Base-by-base conservation (phyloP, 2,329 filamentous ascomycete species). In the Fusarium domesticum region DNA sequence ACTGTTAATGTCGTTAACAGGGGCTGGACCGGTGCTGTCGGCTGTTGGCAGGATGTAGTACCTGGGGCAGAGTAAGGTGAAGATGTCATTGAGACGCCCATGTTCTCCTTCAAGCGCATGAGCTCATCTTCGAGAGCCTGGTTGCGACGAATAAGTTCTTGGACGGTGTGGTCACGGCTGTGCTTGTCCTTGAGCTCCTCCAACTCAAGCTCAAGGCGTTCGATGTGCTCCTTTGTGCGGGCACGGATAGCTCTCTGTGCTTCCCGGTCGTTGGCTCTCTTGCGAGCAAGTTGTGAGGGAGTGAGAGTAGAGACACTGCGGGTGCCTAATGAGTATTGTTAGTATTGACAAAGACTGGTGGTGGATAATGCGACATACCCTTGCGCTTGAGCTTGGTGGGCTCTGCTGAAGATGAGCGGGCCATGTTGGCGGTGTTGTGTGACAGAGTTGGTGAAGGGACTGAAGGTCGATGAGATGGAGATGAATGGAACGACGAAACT, bases 251-350 rank as follows among this genome's bases (percentile, higher is more conserved):
- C 88, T 38, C 90, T 80, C 70, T 96, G 90, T 33, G 90, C 90
- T 68, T 95, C 89, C 50, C 90, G 81, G 65, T 96, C 90, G 71
- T 96, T 96, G 60, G 89, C 88, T 53, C 91, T 79, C 73, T 96
- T 96, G 67, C 90, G 87, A 20, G 86, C 88, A 47, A 96, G 79
- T 69, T 96, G 91, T 50, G 91, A 87, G 6, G 89, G 87, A 10
- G 89, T 95, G 63, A 96, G 76, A 60, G 87, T 92, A 52, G 89
- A 89, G 43, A 95, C 90, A 52, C 87, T 90, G 55, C 89, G 81
- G 47, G 85, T 79, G 37, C 78, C 78, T 76, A 37, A 28, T 18
- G 16, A 34, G 31, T 33, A 19, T n/a, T 50, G 51, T 57, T 31
- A 34, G 43, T 43, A 38, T 18, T 50, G 39, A 20, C 40, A 28